phyloP scores from a whole-genome alignment of 371 early-diverging fungal species.

The Haplosporangium sp. region DNA sequence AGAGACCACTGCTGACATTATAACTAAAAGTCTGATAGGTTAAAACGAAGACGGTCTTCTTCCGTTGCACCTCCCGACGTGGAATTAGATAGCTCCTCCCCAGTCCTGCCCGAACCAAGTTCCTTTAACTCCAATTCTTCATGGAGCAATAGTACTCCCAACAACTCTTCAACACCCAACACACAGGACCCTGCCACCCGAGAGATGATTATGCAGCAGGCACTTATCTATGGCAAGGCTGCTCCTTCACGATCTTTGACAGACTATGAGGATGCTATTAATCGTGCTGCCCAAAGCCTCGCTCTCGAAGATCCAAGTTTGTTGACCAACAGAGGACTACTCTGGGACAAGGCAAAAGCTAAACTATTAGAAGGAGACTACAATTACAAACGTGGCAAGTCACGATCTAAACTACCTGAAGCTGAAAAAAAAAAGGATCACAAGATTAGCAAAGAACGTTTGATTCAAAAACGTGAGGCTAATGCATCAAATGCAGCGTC shows the following conservation, averaged over 20 bases:
- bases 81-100: constrained; percentile 20
- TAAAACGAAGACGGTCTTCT: constrained; percentile 42
- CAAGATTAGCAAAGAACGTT: constrained; percentile 36
- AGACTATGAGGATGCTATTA: constrained; percentile 69
- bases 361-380: constrained; percentile 66
- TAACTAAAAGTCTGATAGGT: not conserved
- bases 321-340: constrained; percentile 61
- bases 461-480: constrained; percentile 57
- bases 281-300: constrained; percentile 62
- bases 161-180: not conserved
- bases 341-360: constrained; percentile 69
- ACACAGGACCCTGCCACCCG: constrained; percentile 30
- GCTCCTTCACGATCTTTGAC: constrained; percentile 60
- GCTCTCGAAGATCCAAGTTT: constrained; percentile 64
- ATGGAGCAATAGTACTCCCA: constrained; percentile 30
- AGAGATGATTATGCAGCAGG: constrained; percentile 63
- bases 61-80: constrained; percentile 23
- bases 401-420: constrained; percentile 67
- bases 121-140: constrained; percentile 42
- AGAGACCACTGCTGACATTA: not conserved
- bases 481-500: constrained; percentile 63
- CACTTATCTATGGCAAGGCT: constrained; percentile 69
- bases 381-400: constrained; percentile 70
- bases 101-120: constrained; percentile 32
- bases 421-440: constrained; percentile 43